Evolutionary conservation across 306 rosid species (phyloP).

Genomic region (Cucurbita argyrosperma): DNA sequence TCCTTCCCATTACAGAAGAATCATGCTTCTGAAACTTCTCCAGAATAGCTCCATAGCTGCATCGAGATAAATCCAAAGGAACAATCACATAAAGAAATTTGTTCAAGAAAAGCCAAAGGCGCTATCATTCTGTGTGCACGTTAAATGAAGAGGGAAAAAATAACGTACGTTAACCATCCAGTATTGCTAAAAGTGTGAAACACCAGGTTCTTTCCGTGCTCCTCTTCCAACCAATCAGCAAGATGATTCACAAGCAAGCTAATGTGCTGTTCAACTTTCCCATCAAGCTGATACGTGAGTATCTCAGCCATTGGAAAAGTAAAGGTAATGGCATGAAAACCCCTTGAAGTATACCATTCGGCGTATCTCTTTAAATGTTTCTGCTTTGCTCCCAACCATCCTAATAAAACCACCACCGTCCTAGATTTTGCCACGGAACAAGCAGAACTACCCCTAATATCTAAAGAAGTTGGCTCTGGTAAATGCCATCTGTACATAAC

Average conservation of each 20-base stretch:
- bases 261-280: slow-evolving; percentile 70
- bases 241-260: slow-evolving; percentile 65
- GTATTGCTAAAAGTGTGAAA: slow-evolving; percentile 98
- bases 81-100: slow-evolving; percentile 7
- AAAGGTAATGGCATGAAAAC: slow-evolving; percentile 77
- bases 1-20: slow-evolving; percentile 44
- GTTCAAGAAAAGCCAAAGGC: background rate
- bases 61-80: slow-evolving; percentile 7
- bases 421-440: slow-evolving; percentile 40
- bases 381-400: slow-evolving; percentile 99
- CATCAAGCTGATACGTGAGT: slow-evolving; percentile 59
- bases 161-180: slow-evolving; percentile 88
- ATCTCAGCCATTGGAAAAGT: slow-evolving; percentile 88
- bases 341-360: slow-evolving; percentile 84
- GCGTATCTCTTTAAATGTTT: slow-evolving; percentile 79
- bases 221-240: slow-evolving; percentile 90
- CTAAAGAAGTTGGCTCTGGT: slow-evolving; percentile 40
- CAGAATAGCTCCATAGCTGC: slow-evolving; percentile 74
- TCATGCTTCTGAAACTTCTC: slow-evolving; percentile 59
- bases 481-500: slow-evolving; percentile 86
- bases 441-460: slow-evolving; percentile 24
- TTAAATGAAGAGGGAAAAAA: background rate
- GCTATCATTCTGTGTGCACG: background rate
- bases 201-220: slow-evolving; percentile 60
- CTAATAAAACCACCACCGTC: slow-evolving; percentile 88